phyloP scores from a whole-genome alignment of 1,139 yeast genomes.

The Protomyces pachydermus region DNA sequence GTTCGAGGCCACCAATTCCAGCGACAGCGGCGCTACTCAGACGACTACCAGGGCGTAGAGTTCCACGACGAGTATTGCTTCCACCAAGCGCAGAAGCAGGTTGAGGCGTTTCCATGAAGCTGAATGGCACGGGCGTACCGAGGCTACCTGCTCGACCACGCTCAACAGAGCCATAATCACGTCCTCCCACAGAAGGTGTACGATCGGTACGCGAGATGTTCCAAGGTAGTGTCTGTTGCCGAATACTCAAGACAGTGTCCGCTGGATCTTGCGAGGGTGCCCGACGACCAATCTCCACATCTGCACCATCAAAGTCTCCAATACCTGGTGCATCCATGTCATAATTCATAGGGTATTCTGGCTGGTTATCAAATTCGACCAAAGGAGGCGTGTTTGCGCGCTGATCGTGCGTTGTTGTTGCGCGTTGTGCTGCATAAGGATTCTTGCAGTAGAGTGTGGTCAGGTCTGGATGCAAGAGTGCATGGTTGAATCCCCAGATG shows the following conservation, averaged over 20 bases:
- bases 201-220: conserved; percentile 13
- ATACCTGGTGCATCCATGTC: not conserved
- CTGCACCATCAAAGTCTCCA: not conserved
- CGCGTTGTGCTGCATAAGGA: not conserved
- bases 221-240: conserved; percentile 12
- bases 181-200: not conserved
- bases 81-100: not conserved
- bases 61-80: not conserved
- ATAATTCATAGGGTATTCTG: not conserved
- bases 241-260: not conserved
- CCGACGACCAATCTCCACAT: conserved; percentile 12
- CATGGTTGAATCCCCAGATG: not conserved
- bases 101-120: conserved; percentile 11
- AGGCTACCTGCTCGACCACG: not conserved
- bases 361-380: not conserved
- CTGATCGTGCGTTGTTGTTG: not conserved
- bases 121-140: conserved; percentile 12
- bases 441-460: conserved; percentile 2
- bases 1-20: conserved; percentile 1
- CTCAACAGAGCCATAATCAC: not conserved
- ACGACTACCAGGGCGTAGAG: conserved; percentile 11
- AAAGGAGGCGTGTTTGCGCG: not conserved
- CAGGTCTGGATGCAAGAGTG: not conserved
- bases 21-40: conserved; percentile 2
- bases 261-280: conserved; percentile 3